Percentiles rank a stretch among this genome's conserved stretches.
phyloP scores from a whole-genome alignment of 208 protist genomes.

The Leishmania lainsoni region DNA sequence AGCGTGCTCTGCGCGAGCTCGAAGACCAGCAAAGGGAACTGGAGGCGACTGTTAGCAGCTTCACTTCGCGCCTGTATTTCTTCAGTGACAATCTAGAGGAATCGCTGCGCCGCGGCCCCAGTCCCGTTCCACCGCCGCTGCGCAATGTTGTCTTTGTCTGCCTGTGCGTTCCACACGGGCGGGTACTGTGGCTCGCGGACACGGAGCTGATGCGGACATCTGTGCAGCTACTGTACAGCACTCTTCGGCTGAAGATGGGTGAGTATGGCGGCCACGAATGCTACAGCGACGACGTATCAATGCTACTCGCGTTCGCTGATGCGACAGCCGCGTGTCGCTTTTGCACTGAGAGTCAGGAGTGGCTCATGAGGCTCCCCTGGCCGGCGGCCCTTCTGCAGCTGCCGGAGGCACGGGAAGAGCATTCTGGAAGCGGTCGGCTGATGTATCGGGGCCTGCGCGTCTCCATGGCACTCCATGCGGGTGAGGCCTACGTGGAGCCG shows the following conservation, averaged over 20 bases:
- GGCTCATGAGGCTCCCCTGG: slow-evolving; percentile 81
- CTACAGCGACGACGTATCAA: slow-evolving; percentile 79
- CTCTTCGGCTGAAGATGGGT: slow-evolving; percentile 76
- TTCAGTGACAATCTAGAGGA: slow-evolving; percentile 83
- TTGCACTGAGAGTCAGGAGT: slow-evolving; percentile 73
- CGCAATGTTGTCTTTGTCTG: slow-evolving; percentile 79
- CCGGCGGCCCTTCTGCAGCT: slow-evolving; percentile 56
- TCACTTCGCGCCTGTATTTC: slow-evolving; percentile 70
- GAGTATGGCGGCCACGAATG: slow-evolving; percentile 87
- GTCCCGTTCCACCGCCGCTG: slow-evolving; percentile 48
- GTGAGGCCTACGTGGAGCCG: slow-evolving; percentile 69
- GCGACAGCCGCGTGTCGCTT: slow-evolving; percentile 80
- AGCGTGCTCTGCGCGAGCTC: slow-evolving; percentile 62
- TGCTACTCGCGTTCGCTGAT: slow-evolving; percentile 83
- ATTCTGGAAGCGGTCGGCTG: slow-evolving; percentile 8
- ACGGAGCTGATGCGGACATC: slow-evolving; percentile 60
- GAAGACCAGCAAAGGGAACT: slow-evolving; percentile 50
- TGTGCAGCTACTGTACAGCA: slow-evolving; percentile 63
- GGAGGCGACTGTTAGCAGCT: slow-evolving; percentile 36
- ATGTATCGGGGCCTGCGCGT: slow-evolving; percentile 76
- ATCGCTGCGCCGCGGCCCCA: slow-evolving; percentile 39
- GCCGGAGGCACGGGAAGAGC: slow-evolving; percentile 42
- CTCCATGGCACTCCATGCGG: slow-evolving; percentile 78
- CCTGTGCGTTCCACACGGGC: slow-evolving; percentile 55
- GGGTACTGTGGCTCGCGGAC: slow-evolving; percentile 63